These are phyloP conservation scores for Fistulinella prunicolor DNA, from an alignment of 768 basidiomycete genomes.

Conservation along the genomic window DNA sequence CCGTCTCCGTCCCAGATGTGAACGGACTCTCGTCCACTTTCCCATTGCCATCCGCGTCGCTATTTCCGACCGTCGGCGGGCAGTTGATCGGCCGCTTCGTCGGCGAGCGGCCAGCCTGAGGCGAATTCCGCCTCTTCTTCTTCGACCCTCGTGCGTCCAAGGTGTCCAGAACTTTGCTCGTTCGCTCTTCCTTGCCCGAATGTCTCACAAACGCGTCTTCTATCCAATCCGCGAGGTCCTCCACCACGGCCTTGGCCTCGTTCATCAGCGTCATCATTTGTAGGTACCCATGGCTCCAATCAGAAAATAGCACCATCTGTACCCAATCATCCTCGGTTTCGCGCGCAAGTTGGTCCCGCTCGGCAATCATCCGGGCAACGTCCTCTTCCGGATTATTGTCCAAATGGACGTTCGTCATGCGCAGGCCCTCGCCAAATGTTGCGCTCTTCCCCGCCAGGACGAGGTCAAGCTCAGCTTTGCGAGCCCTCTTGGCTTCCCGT, in stretches of 20 bases:
- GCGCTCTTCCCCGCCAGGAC: slow-evolving; percentile 59
- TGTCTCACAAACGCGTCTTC: slow-evolving; percentile 61
- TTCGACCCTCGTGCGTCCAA: slow-evolving; percentile 14
- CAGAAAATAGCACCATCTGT: slow-evolving; percentile 87
- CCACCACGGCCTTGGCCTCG: slow-evolving; percentile 75
- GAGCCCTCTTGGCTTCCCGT: slow-evolving; percentile 89
- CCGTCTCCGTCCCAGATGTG: slow-evolving; percentile 61
- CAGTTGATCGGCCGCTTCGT: slow-evolving; percentile 16
- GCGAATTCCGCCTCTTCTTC: slow-evolving; percentile 29
- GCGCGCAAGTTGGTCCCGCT: slow-evolving; percentile 54
- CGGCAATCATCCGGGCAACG: slow-evolving; percentile 47
- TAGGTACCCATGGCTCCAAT: slow-evolving; percentile 96
- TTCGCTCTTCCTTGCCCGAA: slow-evolving; percentile 27
- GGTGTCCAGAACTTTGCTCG: slow-evolving; percentile 16
- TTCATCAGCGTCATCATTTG: slow-evolving; percentile 90
- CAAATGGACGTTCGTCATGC: slow-evolving; percentile 51
- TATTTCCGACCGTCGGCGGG: not conserved
- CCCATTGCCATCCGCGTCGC: slow-evolving; percentile 4
- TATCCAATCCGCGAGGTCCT: slow-evolving; percentile 91
- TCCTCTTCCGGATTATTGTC: slow-evolving; percentile 27
- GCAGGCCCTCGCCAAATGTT: slow-evolving; percentile 57
- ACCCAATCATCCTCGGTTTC: slow-evolving; percentile 95
- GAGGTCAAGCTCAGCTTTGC: slow-evolving; percentile 70
- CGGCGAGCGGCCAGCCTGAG: slow-evolving; percentile 20
- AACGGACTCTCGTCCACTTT: slow-evolving; percentile 28